A percentile compares a stretch with the other conserved stretches of the same genome.
Evolutionary conservation across 2,329 filamentous ascomycete species (phyloP).

Genomic region (Nannizziopsis arthrosporioides): DNA sequence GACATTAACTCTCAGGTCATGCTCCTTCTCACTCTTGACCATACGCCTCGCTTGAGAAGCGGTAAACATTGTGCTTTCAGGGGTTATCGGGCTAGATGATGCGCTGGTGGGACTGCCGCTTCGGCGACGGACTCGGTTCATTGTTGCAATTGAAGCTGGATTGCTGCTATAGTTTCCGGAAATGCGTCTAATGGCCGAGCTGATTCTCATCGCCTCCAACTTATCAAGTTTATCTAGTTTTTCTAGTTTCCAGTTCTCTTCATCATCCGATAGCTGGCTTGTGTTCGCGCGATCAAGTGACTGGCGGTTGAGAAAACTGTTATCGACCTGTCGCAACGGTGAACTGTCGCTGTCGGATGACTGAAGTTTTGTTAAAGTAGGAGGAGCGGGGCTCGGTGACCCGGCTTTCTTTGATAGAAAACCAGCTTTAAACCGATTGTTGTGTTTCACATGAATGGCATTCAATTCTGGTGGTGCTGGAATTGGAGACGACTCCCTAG

Average conservation of each 20-base stretch:
- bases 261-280: conserved; percentile 19
- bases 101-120: conserved; percentile 33
- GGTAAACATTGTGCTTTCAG: conserved; percentile 50
- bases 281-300: conserved; percentile 29
- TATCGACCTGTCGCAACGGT: conserved; percentile 44
- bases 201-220: conserved; percentile 44
- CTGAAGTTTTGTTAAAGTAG: conserved; percentile 47
- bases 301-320: conserved; percentile 39
- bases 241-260: conserved; percentile 35
- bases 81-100: conserved; percentile 41
- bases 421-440: conserved; percentile 74
- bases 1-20: conserved; percentile 45
- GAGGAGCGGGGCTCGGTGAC: conserved; percentile 50
- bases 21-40: conserved; percentile 50
- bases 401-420: conserved; percentile 64
- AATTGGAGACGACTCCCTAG: conserved; percentile 45
- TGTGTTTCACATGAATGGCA: conserved; percentile 53
- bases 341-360: conserved; percentile 49
- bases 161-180: conserved; percentile 29
- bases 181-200: conserved; percentile 46
- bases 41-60: conserved; percentile 55
- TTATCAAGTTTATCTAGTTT: conserved; percentile 20
- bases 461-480: conserved; percentile 44
- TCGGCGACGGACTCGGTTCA: conserved; percentile 40
- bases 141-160: conserved; percentile 26